Evolutionary conservation across 2,329 filamentous ascomycete species (phyloP), one percentile per base, ranked within the genome.

Genomic region (Alternaria rosae): DNA sequence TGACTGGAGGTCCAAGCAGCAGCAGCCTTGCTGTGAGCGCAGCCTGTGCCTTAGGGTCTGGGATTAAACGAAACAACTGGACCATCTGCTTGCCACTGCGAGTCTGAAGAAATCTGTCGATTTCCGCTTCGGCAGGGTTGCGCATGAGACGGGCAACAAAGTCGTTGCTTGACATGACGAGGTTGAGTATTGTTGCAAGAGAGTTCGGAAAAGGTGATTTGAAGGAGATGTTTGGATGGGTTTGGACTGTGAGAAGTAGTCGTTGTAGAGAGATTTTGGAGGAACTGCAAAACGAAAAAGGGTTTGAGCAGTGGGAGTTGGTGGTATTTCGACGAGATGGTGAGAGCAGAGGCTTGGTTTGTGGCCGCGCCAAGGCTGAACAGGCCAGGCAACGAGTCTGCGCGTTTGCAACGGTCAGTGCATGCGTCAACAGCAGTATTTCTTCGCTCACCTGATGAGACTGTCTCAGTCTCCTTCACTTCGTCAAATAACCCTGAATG

Each of bases 401-500:
- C 28, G 60, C 61, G 54, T 68, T 70, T 62, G 67, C 61, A 57
- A 41, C 58, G 62, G 66, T 64, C 61, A 55, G 62, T 66, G 66
- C 64, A 56, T 62, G 66, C 66, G 67, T 38, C 35, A 38, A 38
- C 35, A 38, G 0, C 35, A 38, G 35, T 38, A 38, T 38, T 38
- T 38, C 35, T n/a, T 38, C 35, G 35, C 35, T 38, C 35, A 38
- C 35, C 35, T 38, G 35, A 38, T 38, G 35, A 38, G 0, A 38
- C 35, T 10, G 35, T 38, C 35, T 38, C 35, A 38, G 35, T 38
- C 35, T 38, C 35, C 35, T 38, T 38, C 35, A 38, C 35, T 38
- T 38, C 35, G 35, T 1, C n/a, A 0, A 38, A 38, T 0, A 38
- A 17, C 17, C 35, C 35, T 0, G 15, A n/a, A 38, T 0, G 35